Base-by-base conservation (phyloP, 1,284 basidiomycete genomes). In the Heliocybe sulcata region DNA sequence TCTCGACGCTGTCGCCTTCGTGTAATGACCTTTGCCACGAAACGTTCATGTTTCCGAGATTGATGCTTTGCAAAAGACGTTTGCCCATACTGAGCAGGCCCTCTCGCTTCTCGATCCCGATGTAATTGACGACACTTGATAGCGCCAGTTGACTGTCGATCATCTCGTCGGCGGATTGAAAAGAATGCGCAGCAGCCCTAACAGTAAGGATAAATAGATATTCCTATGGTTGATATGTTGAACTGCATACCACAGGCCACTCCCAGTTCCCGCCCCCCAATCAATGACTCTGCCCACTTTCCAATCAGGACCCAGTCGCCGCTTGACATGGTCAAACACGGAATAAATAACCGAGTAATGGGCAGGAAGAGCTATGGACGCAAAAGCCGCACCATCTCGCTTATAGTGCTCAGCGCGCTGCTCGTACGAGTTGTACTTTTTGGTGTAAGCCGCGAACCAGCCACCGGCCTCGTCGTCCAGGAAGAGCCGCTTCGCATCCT, bases 221-320 rank as follows among this genome's bases (percentile, higher is more conserved):
- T 12, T 19, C 3, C 35, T n/a, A n/a, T n/a, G 20, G 4, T 12
- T 12, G 23, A 16, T 3, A 45, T 45, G 27, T 45, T 35, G 29
- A 35, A 3, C 19, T 23, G 65, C 77, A 42, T 63, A 90, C 88
- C 88, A 92, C 38, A 91, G 72, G 2, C 82, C 87, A 61, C 85
- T 86, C 14, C 89, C 89, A 0, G 84, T 81, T 3, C 80, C 87
- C 53, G 83, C 76, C 16, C 87, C 87, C 86, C 89, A 91, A 60
- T 92, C 88, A 48, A 88, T 73, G 22, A 92, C 73, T 53, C 72
- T 77, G 22, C 80, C 69, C 35, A 85, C 72, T 42, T 69, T 70
- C 79, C 79, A 87, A 9, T 75, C 73, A 6, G 79, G 69, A 25
- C 81, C 87, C 51, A 89, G 60, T 58, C 89, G 75, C 48, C 72